phyloP scores from a whole-genome alignment of 345 rosid species.

The Salix exigua region DNA sequence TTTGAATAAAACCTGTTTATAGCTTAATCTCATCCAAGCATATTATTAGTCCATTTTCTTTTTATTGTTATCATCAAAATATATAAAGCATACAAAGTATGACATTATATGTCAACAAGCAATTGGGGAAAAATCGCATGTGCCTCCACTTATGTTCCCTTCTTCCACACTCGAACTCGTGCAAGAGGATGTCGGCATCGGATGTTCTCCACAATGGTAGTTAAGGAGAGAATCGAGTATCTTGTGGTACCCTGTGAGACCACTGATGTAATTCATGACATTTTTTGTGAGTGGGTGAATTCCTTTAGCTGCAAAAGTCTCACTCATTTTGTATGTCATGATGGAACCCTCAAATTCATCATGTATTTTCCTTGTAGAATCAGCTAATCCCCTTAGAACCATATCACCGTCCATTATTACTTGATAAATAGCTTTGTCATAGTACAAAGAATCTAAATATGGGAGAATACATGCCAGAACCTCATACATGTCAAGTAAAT shows the following conservation, averaged over 20 bases:
- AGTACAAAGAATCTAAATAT: constrained; percentile 52
- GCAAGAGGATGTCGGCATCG: constrained; percentile 33
- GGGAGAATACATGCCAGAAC: constrained; percentile 57
- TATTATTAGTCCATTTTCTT: too few relatives aligned
- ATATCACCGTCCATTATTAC: constrained; percentile 53
- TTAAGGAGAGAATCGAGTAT: constrained; percentile 59
- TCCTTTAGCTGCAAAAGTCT: constrained; percentile 65
- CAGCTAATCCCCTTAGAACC: constrained; percentile 58
- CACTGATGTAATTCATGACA: constrained; percentile 74
- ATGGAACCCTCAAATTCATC: constrained; percentile 68
- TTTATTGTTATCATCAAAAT: too few relatives aligned
- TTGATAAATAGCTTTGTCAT: constrained; percentile 43
- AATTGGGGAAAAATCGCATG: too few relatives aligned
- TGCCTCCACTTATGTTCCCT: too few relatives aligned
- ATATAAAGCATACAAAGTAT: too few relatives aligned
- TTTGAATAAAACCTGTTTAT: too few relatives aligned
- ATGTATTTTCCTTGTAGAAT: constrained; percentile 54
- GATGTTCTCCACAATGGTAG: constrained; percentile 34
- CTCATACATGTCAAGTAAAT: constrained; percentile 85
- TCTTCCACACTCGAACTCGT: neutral
- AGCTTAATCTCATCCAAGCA: too few relatives aligned
- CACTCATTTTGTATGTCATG: constrained; percentile 46
- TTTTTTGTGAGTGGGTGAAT: constrained; percentile 68
- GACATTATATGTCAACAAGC: too few relatives aligned
- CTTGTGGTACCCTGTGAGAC: constrained; percentile 59